Conservation (phyloP, 73 alveolate genomes). For the Halteria grandinella region DNA sequence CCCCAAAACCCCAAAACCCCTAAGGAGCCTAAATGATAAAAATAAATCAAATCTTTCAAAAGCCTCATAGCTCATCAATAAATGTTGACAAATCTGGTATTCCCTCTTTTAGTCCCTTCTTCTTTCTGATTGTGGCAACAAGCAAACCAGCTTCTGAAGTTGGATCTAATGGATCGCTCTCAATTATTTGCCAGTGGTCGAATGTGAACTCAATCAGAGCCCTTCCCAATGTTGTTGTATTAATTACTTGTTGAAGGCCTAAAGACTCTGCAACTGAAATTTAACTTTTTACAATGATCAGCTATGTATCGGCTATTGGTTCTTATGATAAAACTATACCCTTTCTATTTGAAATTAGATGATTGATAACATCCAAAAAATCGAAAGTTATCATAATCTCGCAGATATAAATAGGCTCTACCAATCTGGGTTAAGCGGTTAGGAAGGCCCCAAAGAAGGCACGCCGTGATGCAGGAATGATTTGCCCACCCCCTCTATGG, state of each 20-base stretch:
- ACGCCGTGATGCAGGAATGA: slow-evolving; percentile 99
- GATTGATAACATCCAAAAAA: slow-evolving; percentile 96
- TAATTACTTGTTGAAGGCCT: slow-evolving; percentile 98
- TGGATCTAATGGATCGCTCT: slow-evolving; percentile 83
- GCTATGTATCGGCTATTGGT: slow-evolving; percentile 94
- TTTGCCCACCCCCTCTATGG: slow-evolving; percentile 99
- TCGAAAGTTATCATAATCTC: slow-evolving; percentile 96
- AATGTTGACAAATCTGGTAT: slow-evolving; percentile 89
- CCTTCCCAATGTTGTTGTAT: slow-evolving; percentile 97
- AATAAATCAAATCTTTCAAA: too few relatives aligned
- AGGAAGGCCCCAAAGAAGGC: slow-evolving; percentile 95
- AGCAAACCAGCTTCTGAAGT: slow-evolving; percentile 77
- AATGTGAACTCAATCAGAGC: slow-evolving; percentile 99
- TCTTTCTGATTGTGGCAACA: slow-evolving; percentile 80
- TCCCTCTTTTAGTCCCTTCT: slow-evolving; percentile 92
- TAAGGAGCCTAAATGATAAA: too few relatives aligned
- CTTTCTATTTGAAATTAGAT: slow-evolving; percentile 93
- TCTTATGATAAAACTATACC: slow-evolving; percentile 97
- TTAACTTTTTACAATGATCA: slow-evolving; percentile 94
- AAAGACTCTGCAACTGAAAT: slow-evolving; percentile 99
- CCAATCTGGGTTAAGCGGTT: slow-evolving; percentile 97
- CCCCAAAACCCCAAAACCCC: too few relatives aligned
- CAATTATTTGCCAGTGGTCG: slow-evolving; percentile 95
- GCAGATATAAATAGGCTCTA: slow-evolving; percentile 97
- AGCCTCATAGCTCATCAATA: slow-evolving; percentile 86